Conservation (phyloP, 805 yeast species). For the Lachancea thermotolerans region DNA sequence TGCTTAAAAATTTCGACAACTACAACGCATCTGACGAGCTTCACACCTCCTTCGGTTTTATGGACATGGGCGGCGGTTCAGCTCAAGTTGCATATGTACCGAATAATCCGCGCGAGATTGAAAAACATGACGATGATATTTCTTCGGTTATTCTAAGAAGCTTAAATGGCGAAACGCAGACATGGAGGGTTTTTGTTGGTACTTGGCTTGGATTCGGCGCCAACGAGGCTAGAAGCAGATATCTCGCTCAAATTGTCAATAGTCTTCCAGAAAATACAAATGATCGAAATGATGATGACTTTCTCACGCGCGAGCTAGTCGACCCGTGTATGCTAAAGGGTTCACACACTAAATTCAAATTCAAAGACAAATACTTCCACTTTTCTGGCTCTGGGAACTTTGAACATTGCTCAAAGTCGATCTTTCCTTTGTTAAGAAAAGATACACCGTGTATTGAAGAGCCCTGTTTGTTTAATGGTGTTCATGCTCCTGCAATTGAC, state of each 20-base stretch:
- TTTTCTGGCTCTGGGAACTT: constrained; percentile 75
- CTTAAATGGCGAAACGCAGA: constrained; percentile 60
- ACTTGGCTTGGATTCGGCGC: constrained; percentile 99
- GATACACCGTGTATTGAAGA: constrained; percentile 76
- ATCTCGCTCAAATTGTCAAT: constrained; percentile 49
- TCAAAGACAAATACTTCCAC: constrained; percentile 40
- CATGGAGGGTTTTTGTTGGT: constrained; percentile 85
- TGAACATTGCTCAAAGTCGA: constrained; percentile 59
- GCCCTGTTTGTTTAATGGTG: constrained; percentile 92
- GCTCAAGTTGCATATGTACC: constrained; percentile 95
- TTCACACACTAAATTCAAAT: constrained; percentile 41
- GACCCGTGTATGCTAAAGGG: constrained; percentile 84
- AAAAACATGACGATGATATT: constrained; percentile 66
- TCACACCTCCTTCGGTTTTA: constrained; percentile 75
- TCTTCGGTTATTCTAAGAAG: constrained; percentile 58
- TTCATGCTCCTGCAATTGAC: constrained; percentile 86
- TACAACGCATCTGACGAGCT: constrained; percentile 31
- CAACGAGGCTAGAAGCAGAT: constrained; percentile 79
- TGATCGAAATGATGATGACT: constrained; percentile 41
- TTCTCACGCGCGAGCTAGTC: constrained; percentile 32
- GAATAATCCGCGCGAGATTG: constrained; percentile 48
- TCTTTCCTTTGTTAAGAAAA: constrained; percentile 71
- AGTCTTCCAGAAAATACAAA: constrained; percentile 44
- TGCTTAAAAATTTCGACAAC: constrained; percentile 57
- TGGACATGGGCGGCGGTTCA: constrained; percentile 99